Evolutionary conservation across 306 rosid genomes (phyloP).

Genomic region (Adenanthera pavonina): DNA sequence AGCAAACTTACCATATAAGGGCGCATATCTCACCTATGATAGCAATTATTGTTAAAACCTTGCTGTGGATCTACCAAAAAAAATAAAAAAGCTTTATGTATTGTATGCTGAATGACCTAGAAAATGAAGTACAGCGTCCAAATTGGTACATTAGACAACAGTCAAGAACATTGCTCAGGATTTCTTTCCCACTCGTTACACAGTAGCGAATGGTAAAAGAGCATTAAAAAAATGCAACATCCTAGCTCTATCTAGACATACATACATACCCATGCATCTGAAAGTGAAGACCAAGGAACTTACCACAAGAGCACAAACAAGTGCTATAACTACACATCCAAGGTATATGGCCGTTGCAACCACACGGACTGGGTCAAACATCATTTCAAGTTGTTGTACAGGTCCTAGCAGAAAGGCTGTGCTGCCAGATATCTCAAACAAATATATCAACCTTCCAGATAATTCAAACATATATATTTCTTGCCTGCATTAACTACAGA

Average conservation of each 20-base stretch:
- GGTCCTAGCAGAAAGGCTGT: constrained; percentile 95
- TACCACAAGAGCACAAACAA: constrained; percentile 92
- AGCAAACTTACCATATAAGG: constrained; percentile 74
- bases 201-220: neutral
- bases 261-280: constrained; percentile 5
- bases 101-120: neutral
- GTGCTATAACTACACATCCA: constrained; percentile 85
- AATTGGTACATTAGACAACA: constrained; percentile 15
- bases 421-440: constrained; percentile 67
- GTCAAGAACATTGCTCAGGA: constrained; percentile 7
- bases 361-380: constrained; percentile 84
- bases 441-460: constrained; percentile 57
- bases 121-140: neutral
- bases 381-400: constrained; percentile 71
- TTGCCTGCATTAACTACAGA: neutral
- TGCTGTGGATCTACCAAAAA: constrained; percentile 77
- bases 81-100: neutral
- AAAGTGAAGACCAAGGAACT: constrained; percentile 37
- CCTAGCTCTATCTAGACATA: neutral
- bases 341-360: constrained; percentile 84
- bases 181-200: constrained; percentile 13
- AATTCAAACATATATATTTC: constrained; percentile 35
- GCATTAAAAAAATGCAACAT: constrained; percentile 16
- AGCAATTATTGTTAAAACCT: constrained; percentile 77
- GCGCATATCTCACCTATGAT: constrained; percentile 83